A percentile compares a stretch with the other conserved stretches of the same genome.
These are phyloP conservation scores for Dactylonectria macrodidyma DNA, from an alignment of 2,329 filamentous ascomycete species.

Conservation along the genomic window DNA sequence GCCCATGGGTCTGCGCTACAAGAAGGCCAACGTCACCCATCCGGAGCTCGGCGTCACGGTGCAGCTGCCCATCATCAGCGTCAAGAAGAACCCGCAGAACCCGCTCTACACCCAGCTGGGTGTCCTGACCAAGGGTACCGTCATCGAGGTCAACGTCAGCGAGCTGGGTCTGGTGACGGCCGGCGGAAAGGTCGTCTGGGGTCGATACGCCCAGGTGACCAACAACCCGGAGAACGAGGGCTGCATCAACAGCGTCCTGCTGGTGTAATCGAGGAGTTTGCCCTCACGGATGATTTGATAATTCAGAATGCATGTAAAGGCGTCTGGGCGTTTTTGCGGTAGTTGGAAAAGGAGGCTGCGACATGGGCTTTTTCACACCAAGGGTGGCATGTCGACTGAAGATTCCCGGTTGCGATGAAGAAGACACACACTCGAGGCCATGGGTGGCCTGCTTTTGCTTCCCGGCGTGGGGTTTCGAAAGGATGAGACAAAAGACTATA, in stretches of 20 bases:
- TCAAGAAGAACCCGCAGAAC: conserved; percentile 82
- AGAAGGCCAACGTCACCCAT: conserved; percentile 73
- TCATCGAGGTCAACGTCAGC: conserved; percentile 91
- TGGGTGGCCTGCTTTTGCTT: conserved; percentile 17
- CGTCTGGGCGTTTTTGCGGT: conserved; percentile 48
- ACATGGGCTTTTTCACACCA: conserved; percentile 28
- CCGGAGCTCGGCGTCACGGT: conserved; percentile 90
- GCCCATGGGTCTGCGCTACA: conserved; percentile 66
- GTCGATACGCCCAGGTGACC: conserved; percentile 75
- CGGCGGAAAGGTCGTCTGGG: conserved; percentile 94
- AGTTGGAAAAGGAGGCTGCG: conserved; percentile 39
- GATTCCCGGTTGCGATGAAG: conserved; percentile 47
- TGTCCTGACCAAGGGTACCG: conserved; percentile 85
- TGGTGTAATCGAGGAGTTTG: conserved; percentile 42
- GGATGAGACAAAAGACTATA: conserved; percentile 15
- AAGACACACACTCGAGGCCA: conserved; percentile 43
- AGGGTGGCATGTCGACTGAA: conserved; percentile 48
- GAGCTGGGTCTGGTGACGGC: conserved; percentile 94
- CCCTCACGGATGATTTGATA: conserved; percentile 30
- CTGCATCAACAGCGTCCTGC: conserved; percentile 50
- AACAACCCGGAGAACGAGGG: conserved; percentile 64
- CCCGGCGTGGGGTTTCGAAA: conserved; percentile 11
- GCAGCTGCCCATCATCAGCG: conserved; percentile 82
- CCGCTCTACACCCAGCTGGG: conserved; percentile 94
- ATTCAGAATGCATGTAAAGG: conserved; percentile 47